Percentiles rank a stretch among this genome's conserved stretches.
These are phyloP conservation scores for Trypanosoma conorhini DNA, from an alignment of 208 protist species.

Conservation along the genomic window DNA sequence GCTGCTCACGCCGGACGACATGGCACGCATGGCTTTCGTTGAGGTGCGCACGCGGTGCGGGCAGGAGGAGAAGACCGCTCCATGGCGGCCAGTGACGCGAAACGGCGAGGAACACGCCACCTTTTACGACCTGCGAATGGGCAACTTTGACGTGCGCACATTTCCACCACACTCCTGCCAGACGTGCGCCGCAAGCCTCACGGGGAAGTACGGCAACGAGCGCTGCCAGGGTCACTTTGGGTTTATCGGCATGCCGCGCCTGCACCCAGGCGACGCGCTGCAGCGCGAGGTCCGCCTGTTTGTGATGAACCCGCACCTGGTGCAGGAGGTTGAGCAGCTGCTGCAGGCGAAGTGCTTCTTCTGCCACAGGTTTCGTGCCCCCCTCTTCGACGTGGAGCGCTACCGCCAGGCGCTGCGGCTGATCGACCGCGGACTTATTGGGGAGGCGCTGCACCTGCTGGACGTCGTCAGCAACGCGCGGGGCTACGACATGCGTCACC, in stretches of 20 bases:
- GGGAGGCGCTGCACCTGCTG: constrained; percentile 82
- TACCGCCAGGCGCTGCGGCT: constrained; percentile 79
- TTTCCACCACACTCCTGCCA: constrained; percentile 82
- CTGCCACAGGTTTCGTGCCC: constrained; percentile 76
- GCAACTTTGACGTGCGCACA: constrained; percentile 81
- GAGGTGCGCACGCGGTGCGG: constrained; percentile 76
- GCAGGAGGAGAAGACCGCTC: constrained; percentile 59
- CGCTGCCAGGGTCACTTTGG: constrained; percentile 90
- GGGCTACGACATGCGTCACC: constrained; percentile 50
- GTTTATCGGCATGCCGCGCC: constrained; percentile 80
- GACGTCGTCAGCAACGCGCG: constrained; percentile 63
- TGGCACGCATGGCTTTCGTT: constrained; percentile 74
- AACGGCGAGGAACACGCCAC: constrained; percentile 50
- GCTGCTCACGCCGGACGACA: constrained; percentile 79
- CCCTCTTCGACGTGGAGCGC: constrained; percentile 81
- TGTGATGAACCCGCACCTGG: constrained; percentile 85
- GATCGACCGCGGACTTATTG: constrained; percentile 67
- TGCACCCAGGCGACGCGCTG: constrained; percentile 52
- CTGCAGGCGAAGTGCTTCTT: constrained; percentile 89
- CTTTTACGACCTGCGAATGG: constrained; percentile 91
- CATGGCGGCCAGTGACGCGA: constrained; percentile 53
- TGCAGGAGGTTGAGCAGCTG: constrained; percentile 71
- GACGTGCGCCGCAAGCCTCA: constrained; percentile 63
- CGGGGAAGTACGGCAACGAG: constrained; percentile 83
- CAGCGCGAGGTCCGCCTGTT: constrained; percentile 42